A percentile compares a stretch with the other conserved stretches of the same genome.
These are phyloP conservation scores for Colletotrichum camelliae DNA, from an alignment of 2,329 filamentous ascomycete genomes.

Conservation along the genomic window DNA sequence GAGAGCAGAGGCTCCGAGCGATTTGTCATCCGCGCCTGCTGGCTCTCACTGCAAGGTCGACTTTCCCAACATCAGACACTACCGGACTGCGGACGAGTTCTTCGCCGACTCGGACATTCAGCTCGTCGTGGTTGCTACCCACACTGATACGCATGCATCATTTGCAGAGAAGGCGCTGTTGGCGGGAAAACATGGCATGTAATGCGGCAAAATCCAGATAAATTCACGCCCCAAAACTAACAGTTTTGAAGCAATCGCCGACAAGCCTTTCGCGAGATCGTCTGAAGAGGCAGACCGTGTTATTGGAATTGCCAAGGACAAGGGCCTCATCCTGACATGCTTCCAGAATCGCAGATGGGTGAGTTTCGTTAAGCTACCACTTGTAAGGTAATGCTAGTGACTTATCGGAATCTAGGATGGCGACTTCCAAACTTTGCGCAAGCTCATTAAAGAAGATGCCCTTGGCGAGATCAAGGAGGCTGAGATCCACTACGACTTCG, in stretches of 20 bases:
- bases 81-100: conserved; percentile 62
- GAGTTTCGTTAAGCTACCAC: not conserved
- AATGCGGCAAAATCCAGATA: not conserved
- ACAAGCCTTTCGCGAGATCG: conserved; percentile 71
- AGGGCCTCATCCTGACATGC: conserved; percentile 53
- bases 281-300: conserved; percentile 61
- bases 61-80: conserved; percentile 56
- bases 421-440: conserved; percentile 66
- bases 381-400: not conserved
- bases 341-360: conserved; percentile 47
- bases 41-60: conserved; percentile 54
- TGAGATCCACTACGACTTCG: conserved; percentile 69
- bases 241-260: conserved; percentile 56
- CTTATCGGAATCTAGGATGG: conserved; percentile 44
- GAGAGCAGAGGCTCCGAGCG: conserved; percentile 41
- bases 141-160: conserved; percentile 53
- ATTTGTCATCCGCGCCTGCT: conserved; percentile 28
- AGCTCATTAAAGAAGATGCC: conserved; percentile 56
- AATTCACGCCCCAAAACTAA: not conserved
- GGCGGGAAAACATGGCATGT: conserved; percentile 60
- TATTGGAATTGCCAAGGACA: conserved; percentile 49
- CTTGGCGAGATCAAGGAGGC: conserved; percentile 69
- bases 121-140: conserved; percentile 66
- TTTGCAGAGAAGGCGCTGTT: conserved; percentile 61
- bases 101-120: conserved; percentile 63